Conservation (phyloP, 116 monocot species). For the Cymodocea nodosa region DNA sequence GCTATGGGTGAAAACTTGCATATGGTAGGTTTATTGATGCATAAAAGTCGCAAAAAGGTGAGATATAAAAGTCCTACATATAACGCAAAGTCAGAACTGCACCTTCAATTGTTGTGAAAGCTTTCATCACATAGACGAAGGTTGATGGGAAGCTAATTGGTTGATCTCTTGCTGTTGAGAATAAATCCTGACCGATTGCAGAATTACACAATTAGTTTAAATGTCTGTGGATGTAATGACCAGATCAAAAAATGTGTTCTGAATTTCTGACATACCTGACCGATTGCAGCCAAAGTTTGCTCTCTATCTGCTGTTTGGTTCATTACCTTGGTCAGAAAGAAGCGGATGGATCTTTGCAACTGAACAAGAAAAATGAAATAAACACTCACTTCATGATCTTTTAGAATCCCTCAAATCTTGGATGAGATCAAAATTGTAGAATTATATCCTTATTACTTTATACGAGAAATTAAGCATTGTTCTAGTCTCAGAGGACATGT, state of each 20-base stretch:
- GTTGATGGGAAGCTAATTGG: slow-evolving; percentile 90
- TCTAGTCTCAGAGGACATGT: not conserved
- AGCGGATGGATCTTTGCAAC: slow-evolving; percentile 86
- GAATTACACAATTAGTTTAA: too few species aligned
- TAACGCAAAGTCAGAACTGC: too few species aligned
- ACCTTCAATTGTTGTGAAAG: slow-evolving; percentile 99
- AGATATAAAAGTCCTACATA: too few species aligned
- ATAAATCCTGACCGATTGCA: slow-evolving; percentile 54
- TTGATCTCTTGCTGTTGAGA: slow-evolving; percentile 90
- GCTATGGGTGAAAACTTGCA: too few species aligned
- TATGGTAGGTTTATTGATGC: too few species aligned
- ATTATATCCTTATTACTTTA: too few species aligned
- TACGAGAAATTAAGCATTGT: not conserved
- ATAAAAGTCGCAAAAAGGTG: too few species aligned
- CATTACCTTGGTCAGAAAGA: slow-evolving; percentile 77
- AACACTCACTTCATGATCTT: too few species aligned
- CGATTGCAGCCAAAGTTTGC: slow-evolving; percentile 80
- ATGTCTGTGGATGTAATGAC: too few species aligned
- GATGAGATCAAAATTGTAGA: too few species aligned
- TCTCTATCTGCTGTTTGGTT: slow-evolving; percentile 68
- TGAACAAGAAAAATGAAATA: slow-evolving; percentile 7
- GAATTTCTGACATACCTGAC: slow-evolving; percentile 44
- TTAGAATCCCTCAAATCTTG: too few species aligned
- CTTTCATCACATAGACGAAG: slow-evolving; percentile 84
- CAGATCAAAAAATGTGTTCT: not conserved